A percentile compares a stretch with the other conserved stretches of the same genome.
Conservation (phyloP, 306 rosid genomes). For the Abrus precatorius region DNA sequence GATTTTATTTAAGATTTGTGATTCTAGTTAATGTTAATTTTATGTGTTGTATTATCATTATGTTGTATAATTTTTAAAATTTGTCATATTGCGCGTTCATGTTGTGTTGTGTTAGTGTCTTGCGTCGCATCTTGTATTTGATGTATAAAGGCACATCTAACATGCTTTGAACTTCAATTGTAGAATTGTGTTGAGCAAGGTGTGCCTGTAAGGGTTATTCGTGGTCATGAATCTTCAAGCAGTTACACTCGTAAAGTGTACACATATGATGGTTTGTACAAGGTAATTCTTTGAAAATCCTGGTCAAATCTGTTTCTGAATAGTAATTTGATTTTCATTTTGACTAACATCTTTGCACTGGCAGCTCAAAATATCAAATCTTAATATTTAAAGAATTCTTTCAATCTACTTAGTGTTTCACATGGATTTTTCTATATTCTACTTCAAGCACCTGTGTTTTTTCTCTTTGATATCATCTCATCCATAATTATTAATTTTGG, state of each 20-base stretch:
- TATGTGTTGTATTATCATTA: neutral
- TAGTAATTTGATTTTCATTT: neutral
- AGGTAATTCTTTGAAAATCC: slow-evolving; percentile 60
- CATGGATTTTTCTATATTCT: neutral
- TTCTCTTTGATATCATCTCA: neutral
- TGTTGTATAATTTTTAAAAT: neutral
- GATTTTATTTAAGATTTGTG: no score
- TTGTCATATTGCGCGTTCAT: neutral
- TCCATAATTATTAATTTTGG: no score
- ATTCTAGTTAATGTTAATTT: no score
- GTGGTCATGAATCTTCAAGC: slow-evolving; percentile 80
- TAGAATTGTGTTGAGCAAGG: slow-evolving; percentile 81
- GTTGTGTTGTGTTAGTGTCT: no score
- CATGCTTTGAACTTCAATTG: slow-evolving; percentile 43
- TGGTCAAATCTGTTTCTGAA: neutral
- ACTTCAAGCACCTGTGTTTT: neutral
- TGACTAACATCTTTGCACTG: neutral
- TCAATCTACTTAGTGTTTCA: neutral
- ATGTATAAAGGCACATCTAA: slow-evolving; percentile 35
- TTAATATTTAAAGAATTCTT: neutral
- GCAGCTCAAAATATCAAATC: neutral
- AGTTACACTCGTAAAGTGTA: slow-evolving; percentile 87
- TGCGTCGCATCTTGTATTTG: neutral
- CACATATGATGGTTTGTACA: slow-evolving; percentile 96
- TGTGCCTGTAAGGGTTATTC: slow-evolving; percentile 88